Percentiles rank a stretch among this genome's conserved stretches.
Conservation (phyloP, 2,329 filamentous ascomycete species). For the Fusarium coicis region DNA sequence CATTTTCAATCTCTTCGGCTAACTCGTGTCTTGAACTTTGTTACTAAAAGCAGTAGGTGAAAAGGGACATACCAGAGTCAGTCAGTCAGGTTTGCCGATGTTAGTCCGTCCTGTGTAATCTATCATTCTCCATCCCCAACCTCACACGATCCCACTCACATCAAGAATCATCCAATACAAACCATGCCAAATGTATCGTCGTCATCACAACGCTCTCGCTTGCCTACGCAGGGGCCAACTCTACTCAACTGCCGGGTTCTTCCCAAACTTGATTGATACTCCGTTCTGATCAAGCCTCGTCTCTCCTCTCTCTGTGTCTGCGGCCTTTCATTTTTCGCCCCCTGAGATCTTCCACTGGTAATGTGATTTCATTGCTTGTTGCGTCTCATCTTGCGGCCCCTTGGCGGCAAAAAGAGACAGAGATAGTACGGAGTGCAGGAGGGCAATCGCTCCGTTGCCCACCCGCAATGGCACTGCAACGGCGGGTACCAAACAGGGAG, state of each 20-base stretch:
- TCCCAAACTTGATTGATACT: slow-evolving; percentile 11
- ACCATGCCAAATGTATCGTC: slow-evolving; percentile 17
- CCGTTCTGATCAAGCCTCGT: background rate
- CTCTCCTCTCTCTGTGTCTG: background rate
- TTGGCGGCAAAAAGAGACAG: slow-evolving; percentile 34
- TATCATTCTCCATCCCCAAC: slow-evolving; percentile 4
- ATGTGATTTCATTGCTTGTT: slow-evolving; percentile 11
- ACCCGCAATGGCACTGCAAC: slow-evolving; percentile 39
- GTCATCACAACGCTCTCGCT: slow-evolving; percentile 16
- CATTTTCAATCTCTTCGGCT: slow-evolving; percentile 7
- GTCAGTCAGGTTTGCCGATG: slow-evolving; percentile 7
- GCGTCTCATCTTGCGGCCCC: slow-evolving; percentile 17
- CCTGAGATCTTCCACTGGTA: slow-evolving; percentile 27
- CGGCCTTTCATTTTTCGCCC: background rate
- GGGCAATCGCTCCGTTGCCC: slow-evolving; percentile 33
- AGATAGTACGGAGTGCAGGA: slow-evolving; percentile 5
- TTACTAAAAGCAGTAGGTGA: background rate
- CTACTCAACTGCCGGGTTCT: slow-evolving; percentile 25
- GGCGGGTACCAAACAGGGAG: slow-evolving; percentile 27
- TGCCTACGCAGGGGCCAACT: slow-evolving; percentile 23
- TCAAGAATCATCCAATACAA: slow-evolving; percentile 9
- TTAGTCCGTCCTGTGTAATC: slow-evolving; percentile 8
- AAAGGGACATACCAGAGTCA: background rate
- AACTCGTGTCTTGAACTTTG: slow-evolving; percentile 17
- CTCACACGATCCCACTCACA: slow-evolving; percentile 10